A percentile compares a stretch with the other conserved stretches of the same genome.
phyloP scores from a whole-genome alignment of 176 grass and related monocot species.

The Areca catechu region DNA sequence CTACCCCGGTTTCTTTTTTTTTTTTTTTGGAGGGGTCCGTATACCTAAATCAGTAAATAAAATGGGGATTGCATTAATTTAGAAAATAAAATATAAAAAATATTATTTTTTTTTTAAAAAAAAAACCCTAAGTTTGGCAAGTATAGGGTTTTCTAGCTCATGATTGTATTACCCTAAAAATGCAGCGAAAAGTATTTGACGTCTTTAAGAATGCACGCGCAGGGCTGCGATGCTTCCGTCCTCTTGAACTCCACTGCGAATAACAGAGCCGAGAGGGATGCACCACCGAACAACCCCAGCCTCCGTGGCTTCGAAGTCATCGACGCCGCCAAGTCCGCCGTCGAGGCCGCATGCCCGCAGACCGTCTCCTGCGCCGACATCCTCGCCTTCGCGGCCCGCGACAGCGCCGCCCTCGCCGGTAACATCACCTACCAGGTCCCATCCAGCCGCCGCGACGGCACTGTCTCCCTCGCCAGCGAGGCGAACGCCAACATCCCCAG shows the following conservation, averaged over 20 bases:
- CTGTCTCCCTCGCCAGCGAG: conserved; percentile 11
- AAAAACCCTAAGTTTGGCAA: no score
- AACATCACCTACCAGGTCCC: conserved; percentile 24
- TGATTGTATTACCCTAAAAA: no score
- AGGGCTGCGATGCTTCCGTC: conserved; percentile 67
- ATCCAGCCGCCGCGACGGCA: conserved; percentile 29
- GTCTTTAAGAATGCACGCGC: background rate
- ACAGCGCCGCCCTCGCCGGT: conserved; percentile 33
- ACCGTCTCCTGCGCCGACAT: conserved; percentile 53
- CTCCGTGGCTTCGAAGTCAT: conserved; percentile 50
- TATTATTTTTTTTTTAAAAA: no score
- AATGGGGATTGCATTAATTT: no score
- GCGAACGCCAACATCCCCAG: conserved; percentile 24
- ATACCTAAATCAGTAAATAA: no score
- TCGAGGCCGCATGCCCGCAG: conserved; percentile 27
- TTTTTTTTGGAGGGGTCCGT: no score
- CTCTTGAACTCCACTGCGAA: conserved; percentile 46
- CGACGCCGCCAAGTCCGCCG: conserved; percentile 38
- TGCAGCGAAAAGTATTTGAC: no score
- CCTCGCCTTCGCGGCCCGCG: conserved; percentile 39
- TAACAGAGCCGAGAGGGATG: conserved; percentile 42
- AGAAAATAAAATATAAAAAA: no score
- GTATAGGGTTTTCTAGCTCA: no score
- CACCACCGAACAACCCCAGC: conserved; percentile 37
- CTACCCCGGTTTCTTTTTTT: no score